Base-by-base conservation (phyloP, 148 eudicot species). In the Arctostaphylos glauca region DNA sequence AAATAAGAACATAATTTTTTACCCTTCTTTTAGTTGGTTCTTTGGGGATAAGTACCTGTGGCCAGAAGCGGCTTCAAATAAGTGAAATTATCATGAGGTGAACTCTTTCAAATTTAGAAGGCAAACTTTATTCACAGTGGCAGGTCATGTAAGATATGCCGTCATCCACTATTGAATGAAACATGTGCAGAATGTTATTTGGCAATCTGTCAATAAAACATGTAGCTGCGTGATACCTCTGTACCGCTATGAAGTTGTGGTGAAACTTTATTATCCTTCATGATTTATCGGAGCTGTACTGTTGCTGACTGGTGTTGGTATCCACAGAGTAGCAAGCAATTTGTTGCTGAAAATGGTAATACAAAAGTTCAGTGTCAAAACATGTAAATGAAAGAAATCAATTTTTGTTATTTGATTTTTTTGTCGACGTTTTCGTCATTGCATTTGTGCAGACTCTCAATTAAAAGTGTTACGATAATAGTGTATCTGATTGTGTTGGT, bases 361-460 rank as follows among this genome's bases (percentile, higher is more conserved):
- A 15, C 25, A 18, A n/a, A 74, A n/a, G n/a, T 18, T 10, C 4
- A 41, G n/a, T 5, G 44, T 25, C 9, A 12, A 12, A 1, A 50
- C 78, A 41, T 76, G n/a, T 16, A 50, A 31, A 23, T 76, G 79
- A 60, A 76, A 76, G 46, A 53, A 75, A 18, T 10, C 67, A 60
- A 60, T 7, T 60, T 60, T 60, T 7, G 25, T 25, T n/a, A 21
- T 7, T 60, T 60, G 67, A 60, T 60, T 60, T 60, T n/a, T 10
- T 60, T 21, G 67, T 60, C 31, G n/a, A 21, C 31, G 23, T 60
- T 60, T 60, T 60, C 31, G n/a, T 60, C 67, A n/a, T n/a, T 60
- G 67, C 21, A n/a, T 60, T 55, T 13, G 59, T 14, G 59, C 59
- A 55, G 67, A 60, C 31, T 60, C 19, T 25, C 25, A 60, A 60